Percentiles rank a stretch among this genome's conserved stretches.
Evolutionary conservation across 2,329 filamentous ascomycete genomes (phyloP).

Genomic region (Colletotrichum siamense): DNA sequence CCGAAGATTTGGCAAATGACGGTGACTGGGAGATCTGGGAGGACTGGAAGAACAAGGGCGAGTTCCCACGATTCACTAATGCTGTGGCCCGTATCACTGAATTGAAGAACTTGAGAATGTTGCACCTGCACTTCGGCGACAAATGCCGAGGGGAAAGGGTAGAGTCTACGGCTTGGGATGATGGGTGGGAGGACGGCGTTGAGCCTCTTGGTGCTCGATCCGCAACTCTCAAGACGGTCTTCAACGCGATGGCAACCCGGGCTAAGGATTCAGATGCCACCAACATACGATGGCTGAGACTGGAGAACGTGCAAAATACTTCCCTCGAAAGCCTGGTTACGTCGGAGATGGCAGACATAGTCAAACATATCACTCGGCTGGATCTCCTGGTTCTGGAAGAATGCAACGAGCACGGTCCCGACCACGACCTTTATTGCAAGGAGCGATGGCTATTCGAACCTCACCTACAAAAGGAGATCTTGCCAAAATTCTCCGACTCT

Average conservation of each 20-base stretch:
- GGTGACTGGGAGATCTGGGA: not conserved
- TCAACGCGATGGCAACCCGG: slow-evolving; percentile 20
- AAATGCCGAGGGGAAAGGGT: not conserved
- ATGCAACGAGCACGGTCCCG: slow-evolving; percentile 14
- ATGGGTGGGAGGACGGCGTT: not conserved
- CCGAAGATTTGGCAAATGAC: not conserved
- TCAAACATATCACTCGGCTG: slow-evolving; percentile 21
- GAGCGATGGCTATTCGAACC: slow-evolving; percentile 27
- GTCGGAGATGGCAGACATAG: not conserved
- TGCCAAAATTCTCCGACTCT: slow-evolving; percentile 19
- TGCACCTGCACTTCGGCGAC: slow-evolving; percentile 9
- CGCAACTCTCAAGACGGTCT: slow-evolving; percentile 12
- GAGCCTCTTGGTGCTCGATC: not conserved
- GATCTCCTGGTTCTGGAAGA: slow-evolving; percentile 14
- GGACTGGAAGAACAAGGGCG: not conserved
- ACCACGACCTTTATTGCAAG: slow-evolving; percentile 12
- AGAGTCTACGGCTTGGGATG: too few relatives aligned
- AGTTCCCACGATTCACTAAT: not conserved
- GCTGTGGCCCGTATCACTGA: slow-evolving; percentile 11
- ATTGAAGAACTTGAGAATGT: slow-evolving; percentile 10
- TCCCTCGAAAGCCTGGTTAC: not conserved
- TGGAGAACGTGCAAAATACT: slow-evolving; percentile 26
- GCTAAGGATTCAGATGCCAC: not conserved
- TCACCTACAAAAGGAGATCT: slow-evolving; percentile 21
- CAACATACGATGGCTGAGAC: slow-evolving; percentile 19